Percentiles rank a stretch among this genome's conserved stretches.
Conservation (phyloP, 1,284 basidiomycete species). For the Puccinia hordei region DNA sequence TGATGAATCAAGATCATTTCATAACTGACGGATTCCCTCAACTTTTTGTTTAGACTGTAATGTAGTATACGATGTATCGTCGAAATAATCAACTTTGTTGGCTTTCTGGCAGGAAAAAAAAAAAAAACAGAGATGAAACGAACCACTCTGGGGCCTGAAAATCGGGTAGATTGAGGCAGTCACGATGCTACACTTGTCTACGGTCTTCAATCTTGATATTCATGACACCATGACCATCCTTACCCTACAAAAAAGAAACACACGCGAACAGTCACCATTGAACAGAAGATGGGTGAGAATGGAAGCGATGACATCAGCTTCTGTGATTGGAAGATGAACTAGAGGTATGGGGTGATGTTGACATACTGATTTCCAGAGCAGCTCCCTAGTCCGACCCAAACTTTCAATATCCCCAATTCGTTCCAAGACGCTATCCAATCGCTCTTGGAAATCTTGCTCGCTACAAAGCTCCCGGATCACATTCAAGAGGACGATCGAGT, state of each 20-base stretch:
- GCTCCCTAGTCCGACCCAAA: slow-evolving; percentile 47
- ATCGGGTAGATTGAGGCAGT: too few species aligned
- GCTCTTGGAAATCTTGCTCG: slow-evolving; percentile 44
- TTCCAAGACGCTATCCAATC: slow-evolving; percentile 42
- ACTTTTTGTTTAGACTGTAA: too few species aligned
- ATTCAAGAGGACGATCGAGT: slow-evolving; percentile 46
- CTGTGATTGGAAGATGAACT: not conserved
- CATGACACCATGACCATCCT: slow-evolving; percentile 46
- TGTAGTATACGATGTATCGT: too few species aligned
- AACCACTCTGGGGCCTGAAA: too few species aligned
- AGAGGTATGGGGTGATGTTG: not conserved
- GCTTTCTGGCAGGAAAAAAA: too few species aligned
- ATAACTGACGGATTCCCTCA: too few species aligned
- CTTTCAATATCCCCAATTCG: slow-evolving; percentile 47
- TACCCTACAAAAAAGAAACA: slow-evolving; percentile 23
- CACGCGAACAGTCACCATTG: not conserved
- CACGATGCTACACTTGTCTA: not conserved
- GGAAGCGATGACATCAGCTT: too few species aligned
- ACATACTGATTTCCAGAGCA: slow-evolving; percentile 46
- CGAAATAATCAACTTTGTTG: too few species aligned
- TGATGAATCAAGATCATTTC: too few species aligned
- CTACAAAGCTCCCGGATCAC: slow-evolving; percentile 44
- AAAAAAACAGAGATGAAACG: too few species aligned
- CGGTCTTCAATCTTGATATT: slow-evolving; percentile 47
- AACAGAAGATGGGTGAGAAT: not conserved